Conservation (phyloP, 1,284 basidiomycete species). For the Tremellales sp. region DNA sequence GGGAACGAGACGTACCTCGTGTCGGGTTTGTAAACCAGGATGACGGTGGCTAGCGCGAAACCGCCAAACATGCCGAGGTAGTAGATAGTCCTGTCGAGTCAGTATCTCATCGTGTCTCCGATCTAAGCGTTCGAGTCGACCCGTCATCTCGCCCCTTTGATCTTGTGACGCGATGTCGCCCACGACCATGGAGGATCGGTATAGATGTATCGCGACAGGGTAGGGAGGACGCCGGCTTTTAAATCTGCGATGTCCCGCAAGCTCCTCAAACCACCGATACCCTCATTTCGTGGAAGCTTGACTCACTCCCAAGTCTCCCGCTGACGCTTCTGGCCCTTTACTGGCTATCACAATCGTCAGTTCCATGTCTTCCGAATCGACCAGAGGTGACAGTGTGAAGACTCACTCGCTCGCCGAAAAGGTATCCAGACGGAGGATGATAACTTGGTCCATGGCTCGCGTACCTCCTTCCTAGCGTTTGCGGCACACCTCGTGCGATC, state of each 20-base stretch:
- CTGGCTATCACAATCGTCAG: slow-evolving; percentile 20
- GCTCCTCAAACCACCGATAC: no score
- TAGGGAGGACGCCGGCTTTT: background rate
- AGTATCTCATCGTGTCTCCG: background rate
- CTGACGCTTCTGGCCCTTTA: slow-evolving; percentile 32
- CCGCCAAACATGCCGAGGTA: slow-evolving; percentile 86
- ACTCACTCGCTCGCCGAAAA: slow-evolving; percentile 83
- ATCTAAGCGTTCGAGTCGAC: background rate
- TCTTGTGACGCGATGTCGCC: no score
- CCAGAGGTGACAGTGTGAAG: background rate
- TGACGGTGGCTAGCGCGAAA: slow-evolving; percentile 69
- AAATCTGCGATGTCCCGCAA: no score
- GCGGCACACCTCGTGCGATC: background rate
- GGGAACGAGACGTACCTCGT: slow-evolving; percentile 63
- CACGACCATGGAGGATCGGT: no score
- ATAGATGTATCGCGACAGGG: background rate
- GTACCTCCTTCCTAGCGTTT: slow-evolving; percentile 7
- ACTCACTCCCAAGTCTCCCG: slow-evolving; percentile 45
- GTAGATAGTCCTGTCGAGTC: slow-evolving; percentile 65
- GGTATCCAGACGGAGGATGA: slow-evolving; percentile 80
- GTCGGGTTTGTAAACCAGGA: slow-evolving; percentile 92
- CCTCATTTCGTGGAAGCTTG: slow-evolving; percentile 49
- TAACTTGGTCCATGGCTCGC: slow-evolving; percentile 76
- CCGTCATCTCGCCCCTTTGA: background rate
- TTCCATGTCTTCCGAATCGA: slow-evolving; percentile 2